Evolutionary conservation across 257 asterid species (phyloP).

Genomic region (Anisodus acutangulus): DNA sequence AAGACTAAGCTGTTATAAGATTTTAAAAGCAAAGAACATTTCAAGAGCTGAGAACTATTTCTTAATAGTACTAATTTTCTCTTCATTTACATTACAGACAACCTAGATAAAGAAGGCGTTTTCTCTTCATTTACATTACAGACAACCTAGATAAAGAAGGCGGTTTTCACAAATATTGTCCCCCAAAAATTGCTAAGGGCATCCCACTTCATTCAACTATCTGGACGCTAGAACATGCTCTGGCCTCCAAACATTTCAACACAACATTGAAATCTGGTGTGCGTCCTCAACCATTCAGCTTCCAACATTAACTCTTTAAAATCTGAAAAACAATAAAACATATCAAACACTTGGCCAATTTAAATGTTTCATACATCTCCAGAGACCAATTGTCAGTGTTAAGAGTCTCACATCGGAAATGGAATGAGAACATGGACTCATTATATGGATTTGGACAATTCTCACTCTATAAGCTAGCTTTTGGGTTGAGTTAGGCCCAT

Average conservation of each 20-base stretch:
- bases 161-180: background rate
- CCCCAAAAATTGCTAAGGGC: background rate
- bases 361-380: background rate
- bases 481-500: no score
- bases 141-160: background rate
- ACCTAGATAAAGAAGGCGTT: background rate
- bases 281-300: background rate
- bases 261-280: background rate
- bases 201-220: constrained; percentile 11
- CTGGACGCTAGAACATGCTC: background rate
- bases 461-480: no score
- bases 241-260: constrained; percentile 9
- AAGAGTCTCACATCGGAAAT: no score
- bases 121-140: constrained; percentile 1
- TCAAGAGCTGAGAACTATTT: background rate
- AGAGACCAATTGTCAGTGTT: background rate
- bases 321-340: constrained; percentile 24
- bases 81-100: constrained; percentile 4
- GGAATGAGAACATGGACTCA: no score
- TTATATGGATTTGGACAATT: no score
- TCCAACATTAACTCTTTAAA: background rate
- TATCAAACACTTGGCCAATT: background rate
- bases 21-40: no score
- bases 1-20: no score
- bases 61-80: background rate